Percentiles rank a stretch among this genome's conserved stretches.
phyloP scores from a whole-genome alignment of 1,284 basidiomycete genomes.

The Rugiboletus extremiorientalis region DNA sequence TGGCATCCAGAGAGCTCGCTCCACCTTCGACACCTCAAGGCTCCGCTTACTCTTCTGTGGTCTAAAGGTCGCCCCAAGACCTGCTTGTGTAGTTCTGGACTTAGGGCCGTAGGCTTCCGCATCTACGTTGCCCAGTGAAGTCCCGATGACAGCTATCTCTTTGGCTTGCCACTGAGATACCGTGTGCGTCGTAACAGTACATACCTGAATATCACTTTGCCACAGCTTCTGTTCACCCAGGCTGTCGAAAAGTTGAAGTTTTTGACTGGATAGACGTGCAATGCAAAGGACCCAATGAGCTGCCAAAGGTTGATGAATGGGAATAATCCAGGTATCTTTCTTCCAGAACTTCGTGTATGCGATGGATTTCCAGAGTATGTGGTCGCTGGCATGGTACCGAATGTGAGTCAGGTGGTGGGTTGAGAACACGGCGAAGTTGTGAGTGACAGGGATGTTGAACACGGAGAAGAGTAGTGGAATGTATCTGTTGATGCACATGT shows the following conservation, averaged over 20 bases:
- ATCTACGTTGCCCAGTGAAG: too few relatives aligned
- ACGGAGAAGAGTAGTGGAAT: not conserved
- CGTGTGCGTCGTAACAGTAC: too few relatives aligned
- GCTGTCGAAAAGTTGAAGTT: not conserved
- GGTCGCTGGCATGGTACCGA: not conserved
- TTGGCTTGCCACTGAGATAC: too few relatives aligned
- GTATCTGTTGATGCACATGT: constrained; percentile 16
- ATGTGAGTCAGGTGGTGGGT: constrained; percentile 8
- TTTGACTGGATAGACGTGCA: not conserved
- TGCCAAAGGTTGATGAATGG: not conserved
- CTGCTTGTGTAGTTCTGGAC: too few relatives aligned
- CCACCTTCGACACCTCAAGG: too few relatives aligned
- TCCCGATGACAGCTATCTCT: too few relatives aligned
- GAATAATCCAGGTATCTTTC: not conserved
- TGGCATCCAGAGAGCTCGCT: too few relatives aligned
- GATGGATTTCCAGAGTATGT: not conserved
- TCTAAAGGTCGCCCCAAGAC: too few relatives aligned
- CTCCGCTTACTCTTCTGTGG: too few relatives aligned
- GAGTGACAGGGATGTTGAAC: not conserved
- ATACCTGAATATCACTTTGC: not conserved
- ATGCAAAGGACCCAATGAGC: not conserved
- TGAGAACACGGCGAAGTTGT: not conserved
- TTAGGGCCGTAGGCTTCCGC: too few relatives aligned
- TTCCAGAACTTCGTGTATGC: not conserved
- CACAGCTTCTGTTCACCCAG: not conserved